A percentile compares a stretch with the other conserved stretches of the same genome.
Conservation (phyloP, 352 stramenopile species). For the Paralagenidium karlingii region DNA sequence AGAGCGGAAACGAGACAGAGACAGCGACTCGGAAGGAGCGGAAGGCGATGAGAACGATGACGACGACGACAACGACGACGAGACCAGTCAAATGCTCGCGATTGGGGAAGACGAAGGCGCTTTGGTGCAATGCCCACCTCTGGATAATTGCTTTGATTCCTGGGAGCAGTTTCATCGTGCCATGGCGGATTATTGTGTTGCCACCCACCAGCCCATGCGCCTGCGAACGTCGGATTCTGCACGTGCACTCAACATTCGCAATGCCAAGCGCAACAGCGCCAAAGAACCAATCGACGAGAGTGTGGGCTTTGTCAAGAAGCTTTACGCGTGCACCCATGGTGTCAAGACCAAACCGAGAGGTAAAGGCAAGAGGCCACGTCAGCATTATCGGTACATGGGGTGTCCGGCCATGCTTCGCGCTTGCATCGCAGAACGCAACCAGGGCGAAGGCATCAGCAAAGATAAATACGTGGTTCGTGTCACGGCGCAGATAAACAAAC, state of each 20-base stretch:
- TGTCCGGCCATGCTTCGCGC: slow-evolving; percentile 75
- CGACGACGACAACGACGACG: slow-evolving; percentile 21
- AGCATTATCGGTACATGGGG: slow-evolving; percentile 78
- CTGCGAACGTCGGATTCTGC: slow-evolving; percentile 70
- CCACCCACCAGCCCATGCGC: slow-evolving; percentile 68
- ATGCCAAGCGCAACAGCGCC: slow-evolving; percentile 70
- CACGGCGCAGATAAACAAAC: slow-evolving; percentile 75
- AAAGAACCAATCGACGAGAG: slow-evolving; percentile 81
- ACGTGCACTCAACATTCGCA: slow-evolving; percentile 61
- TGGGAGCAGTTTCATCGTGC: slow-evolving; percentile 73
- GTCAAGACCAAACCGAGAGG: slow-evolving; percentile 75
- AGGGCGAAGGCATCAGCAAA: slow-evolving; percentile 32
- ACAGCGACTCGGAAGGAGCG: slow-evolving; percentile 23
- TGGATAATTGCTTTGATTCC: slow-evolving; percentile 70
- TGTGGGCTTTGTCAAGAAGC: slow-evolving; percentile 75
- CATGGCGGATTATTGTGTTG: slow-evolving; percentile 67
- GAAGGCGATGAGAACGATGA: slow-evolving; percentile 36
- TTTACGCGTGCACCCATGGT: slow-evolving; percentile 73
- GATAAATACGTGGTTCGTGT: slow-evolving; percentile 76
- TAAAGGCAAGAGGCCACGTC: slow-evolving; percentile 63
- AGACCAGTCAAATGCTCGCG: slow-evolving; percentile 21
- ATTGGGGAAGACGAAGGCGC: slow-evolving; percentile 37
- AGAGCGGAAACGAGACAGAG: slow-evolving; percentile 46
- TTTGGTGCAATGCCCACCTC: slow-evolving; percentile 49
- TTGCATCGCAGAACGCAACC: slow-evolving; percentile 69